A percentile compares a stretch with the other conserved stretches of the same genome.
Conservation (phyloP, 2,329 filamentous ascomycete genomes). For the Ophiognomonia clavigignenti-juglandacearum region DNA sequence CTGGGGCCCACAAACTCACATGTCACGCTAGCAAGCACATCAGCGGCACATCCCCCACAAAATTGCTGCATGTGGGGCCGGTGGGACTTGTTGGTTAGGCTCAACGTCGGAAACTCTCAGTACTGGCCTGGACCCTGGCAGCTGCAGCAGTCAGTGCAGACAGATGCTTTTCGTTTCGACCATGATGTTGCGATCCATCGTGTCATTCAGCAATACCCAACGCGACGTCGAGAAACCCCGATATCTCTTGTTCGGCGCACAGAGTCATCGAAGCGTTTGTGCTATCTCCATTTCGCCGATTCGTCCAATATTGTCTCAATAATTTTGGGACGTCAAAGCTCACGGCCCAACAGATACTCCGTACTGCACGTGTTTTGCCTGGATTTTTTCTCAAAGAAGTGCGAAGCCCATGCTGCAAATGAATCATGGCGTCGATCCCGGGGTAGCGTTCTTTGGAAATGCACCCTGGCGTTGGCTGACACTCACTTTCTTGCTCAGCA, state of each 20-base stretch:
- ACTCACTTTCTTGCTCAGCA: too few species aligned
- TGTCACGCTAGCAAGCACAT: conserved; percentile 5
- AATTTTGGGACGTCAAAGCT: too few species aligned
- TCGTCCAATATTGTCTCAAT: too few species aligned
- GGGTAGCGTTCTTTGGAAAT: conserved; percentile 10
- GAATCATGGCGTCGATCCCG: background rate
- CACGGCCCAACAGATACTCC: too few species aligned
- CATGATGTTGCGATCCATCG: background rate
- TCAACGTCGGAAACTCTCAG: background rate
- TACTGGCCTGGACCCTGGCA: too few species aligned
- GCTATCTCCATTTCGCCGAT: too few species aligned
- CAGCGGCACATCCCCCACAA: too few species aligned
- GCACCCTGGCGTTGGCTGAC: too few species aligned
- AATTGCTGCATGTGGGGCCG: background rate
- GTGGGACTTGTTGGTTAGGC: background rate
- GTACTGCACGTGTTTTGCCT: too few species aligned
- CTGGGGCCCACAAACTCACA: conserved; percentile 1
- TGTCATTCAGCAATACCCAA: background rate
- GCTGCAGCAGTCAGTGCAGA: too few species aligned
- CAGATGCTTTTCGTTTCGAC: background rate
- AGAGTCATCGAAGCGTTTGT: too few species aligned
- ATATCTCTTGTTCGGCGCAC: background rate
- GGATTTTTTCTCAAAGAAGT: too few species aligned
- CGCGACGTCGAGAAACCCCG: background rate
- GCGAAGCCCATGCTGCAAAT: background rate